These are phyloP conservation scores for Didymella sp. DNA, from an alignment of 2,329 filamentous ascomycete species.

Conservation along the genomic window DNA sequence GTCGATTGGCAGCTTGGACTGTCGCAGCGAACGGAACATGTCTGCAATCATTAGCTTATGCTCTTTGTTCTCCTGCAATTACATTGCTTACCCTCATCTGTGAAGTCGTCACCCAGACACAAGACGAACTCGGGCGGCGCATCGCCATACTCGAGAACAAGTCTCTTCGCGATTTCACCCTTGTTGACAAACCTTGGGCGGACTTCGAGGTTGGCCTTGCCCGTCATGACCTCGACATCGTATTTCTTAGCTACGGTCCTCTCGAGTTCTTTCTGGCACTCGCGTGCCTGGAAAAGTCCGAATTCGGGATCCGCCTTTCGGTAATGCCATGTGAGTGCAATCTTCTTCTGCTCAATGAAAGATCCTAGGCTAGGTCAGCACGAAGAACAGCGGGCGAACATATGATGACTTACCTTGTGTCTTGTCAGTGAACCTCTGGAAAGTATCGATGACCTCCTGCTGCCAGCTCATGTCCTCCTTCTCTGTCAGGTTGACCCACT, in stretches of 20 bases:
- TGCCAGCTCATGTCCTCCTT: constrained; percentile 93
- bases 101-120: constrained; percentile 94
- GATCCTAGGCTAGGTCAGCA: constrained; percentile 64
- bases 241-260: constrained; percentile 76
- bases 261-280: constrained; percentile 84
- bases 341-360: constrained; percentile 92
- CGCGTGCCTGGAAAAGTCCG: constrained; percentile 77
- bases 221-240: constrained; percentile 95
- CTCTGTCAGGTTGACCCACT: constrained; percentile 90
- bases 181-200: constrained; percentile 98
- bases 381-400: constrained; percentile 3
- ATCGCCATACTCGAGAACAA: constrained; percentile 75
- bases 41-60: constrained; percentile 53
- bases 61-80: no score
- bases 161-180: constrained; percentile 87
- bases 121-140: constrained; percentile 82
- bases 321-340: constrained; percentile 97
- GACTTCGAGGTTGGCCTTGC: constrained; percentile 96
- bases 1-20: constrained; percentile 63
- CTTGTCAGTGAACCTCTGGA: constrained; percentile 86
- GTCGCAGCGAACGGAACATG: constrained; percentile 81
- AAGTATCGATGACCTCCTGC: constrained; percentile 79
- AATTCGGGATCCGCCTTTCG: constrained; percentile 87
- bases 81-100: constrained; percentile 78
- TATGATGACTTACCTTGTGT: constrained; percentile 71